A percentile compares a stretch with the other conserved stretches of the same genome.
These are phyloP conservation scores for Argentina anserina DNA, from an alignment of 306 rosid species.

Conservation along the genomic window DNA sequence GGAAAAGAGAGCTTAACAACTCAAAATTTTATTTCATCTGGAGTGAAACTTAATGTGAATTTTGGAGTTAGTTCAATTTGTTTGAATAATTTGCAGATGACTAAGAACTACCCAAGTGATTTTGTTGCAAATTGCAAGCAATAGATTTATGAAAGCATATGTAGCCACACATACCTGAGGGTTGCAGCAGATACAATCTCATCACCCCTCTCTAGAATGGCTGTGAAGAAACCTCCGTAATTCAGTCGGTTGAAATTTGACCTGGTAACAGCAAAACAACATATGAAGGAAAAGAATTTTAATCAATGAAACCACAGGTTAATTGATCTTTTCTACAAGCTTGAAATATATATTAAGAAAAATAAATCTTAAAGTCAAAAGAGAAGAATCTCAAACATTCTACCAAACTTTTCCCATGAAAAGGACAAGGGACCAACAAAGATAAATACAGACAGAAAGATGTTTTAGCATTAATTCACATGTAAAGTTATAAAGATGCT, in stretches of 20 bases:
- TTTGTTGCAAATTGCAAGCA: not conserved
- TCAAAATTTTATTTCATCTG: not conserved
- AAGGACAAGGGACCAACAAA: not conserved
- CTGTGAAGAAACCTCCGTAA: constrained; percentile 77
- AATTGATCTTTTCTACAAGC: not conserved
- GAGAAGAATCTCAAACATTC: not conserved
- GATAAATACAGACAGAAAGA: not conserved
- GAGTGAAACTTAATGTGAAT: not conserved
- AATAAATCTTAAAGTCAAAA: not conserved
- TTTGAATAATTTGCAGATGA: not conserved
- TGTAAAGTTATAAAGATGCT: not conserved
- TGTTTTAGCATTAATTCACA: not conserved
- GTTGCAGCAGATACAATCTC: constrained; percentile 74
- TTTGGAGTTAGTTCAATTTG: not conserved
- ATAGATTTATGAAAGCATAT: not conserved
- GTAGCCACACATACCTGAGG: constrained; percentile 52
- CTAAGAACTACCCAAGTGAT: not conserved
- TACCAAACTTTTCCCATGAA: not conserved
- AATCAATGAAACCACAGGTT: not conserved
- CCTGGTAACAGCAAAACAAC: constrained; percentile 44
- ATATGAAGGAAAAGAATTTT: not conserved
- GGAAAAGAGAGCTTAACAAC: not conserved
- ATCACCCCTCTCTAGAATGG: constrained; percentile 78
- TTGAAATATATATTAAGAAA: not conserved
- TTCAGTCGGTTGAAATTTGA: constrained; percentile 83